Percentiles rank a stretch among this genome's conserved stretches.
Evolutionary conservation across 1,284 basidiomycete genomes (phyloP).

Genomic region (Pseudomicrostroma phylloplanum): DNA sequence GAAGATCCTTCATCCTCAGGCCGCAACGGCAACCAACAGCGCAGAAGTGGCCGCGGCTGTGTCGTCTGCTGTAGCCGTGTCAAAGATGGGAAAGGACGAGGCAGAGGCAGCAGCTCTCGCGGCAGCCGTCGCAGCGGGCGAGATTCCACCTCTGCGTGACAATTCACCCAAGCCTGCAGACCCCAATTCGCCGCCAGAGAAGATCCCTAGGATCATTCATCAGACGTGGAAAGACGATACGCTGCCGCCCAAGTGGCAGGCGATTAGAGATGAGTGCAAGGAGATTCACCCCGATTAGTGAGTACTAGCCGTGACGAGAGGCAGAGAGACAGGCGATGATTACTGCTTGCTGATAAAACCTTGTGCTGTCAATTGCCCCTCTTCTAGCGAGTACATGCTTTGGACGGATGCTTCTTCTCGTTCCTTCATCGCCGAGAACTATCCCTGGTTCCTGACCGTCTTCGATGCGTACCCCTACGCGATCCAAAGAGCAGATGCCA

Average conservation of each 20-base stretch:
- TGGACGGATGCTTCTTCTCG: slow-evolving; percentile 91
- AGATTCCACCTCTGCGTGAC: slow-evolving; percentile 51
- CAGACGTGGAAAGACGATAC: slow-evolving; percentile 95
- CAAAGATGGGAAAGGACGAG: slow-evolving; percentile 6
- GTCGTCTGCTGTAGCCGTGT: neutral
- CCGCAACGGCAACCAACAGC: slow-evolving; percentile 7
- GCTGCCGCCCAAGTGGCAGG: slow-evolving; percentile 75
- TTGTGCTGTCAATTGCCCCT: neutral
- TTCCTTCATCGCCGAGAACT: slow-evolving; percentile 79
- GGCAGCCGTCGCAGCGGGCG: slow-evolving; percentile 12
- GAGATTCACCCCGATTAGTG: slow-evolving; percentile 71
- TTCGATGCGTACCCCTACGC: slow-evolving; percentile 87
- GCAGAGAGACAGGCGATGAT: neutral
- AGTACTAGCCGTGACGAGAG: slow-evolving; percentile 43
- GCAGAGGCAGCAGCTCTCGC: slow-evolving; percentile 9
- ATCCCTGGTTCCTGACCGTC: slow-evolving; percentile 84
- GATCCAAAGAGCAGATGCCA: slow-evolving; percentile 94
- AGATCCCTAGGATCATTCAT: slow-evolving; percentile 85
- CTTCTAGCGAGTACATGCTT: slow-evolving; percentile 77
- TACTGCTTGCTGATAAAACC: neutral
- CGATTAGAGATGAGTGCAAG: slow-evolving; percentile 50
- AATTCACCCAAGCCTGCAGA: slow-evolving; percentile 59
- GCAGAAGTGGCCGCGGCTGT: slow-evolving; percentile 60
- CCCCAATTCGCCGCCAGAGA: slow-evolving; percentile 25
- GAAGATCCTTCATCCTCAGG: slow-evolving; percentile 18